Conservation (phyloP, 2,329 filamentous ascomycete genomes). For the Metarhizium robertsii region DNA sequence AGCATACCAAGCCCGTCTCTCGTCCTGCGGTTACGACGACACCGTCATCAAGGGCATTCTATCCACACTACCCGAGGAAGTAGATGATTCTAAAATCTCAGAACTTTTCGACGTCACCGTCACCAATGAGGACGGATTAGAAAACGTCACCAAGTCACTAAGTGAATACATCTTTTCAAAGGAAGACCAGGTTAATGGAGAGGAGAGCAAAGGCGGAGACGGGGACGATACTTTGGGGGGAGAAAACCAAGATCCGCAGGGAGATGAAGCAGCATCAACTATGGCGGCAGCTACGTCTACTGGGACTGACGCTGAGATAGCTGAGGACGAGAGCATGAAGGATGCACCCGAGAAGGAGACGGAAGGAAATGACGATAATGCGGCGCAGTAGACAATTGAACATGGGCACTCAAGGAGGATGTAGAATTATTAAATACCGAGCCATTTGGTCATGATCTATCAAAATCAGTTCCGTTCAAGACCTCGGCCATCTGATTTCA, state of each 20-base stretch:
- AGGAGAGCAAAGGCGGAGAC: background rate
- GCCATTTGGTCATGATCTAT: background rate
- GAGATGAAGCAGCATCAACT: slow-evolving; percentile 6
- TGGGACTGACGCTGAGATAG: slow-evolving; percentile 1
- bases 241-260: slow-evolving; percentile 5
- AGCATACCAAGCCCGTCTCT: slow-evolving; percentile 18
- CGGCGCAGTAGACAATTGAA: background rate
- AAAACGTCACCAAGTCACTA: slow-evolving; percentile 10
- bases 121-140: slow-evolving; percentile 14
- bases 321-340: slow-evolving; percentile 9
- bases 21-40: slow-evolving; percentile 15
- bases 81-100: slow-evolving; percentile 16
- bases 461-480: background rate
- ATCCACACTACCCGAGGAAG: slow-evolving; percentile 12
- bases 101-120: slow-evolving; percentile 20
- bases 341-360: slow-evolving; percentile 7
- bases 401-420: background rate
- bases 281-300: background rate
- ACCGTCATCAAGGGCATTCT: slow-evolving; percentile 14
- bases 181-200: background rate
- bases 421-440: background rate
- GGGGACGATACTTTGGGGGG: background rate
- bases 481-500: background rate
- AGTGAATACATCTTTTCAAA: slow-evolving; percentile 19
- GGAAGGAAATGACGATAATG: slow-evolving; percentile 1